Conservation (phyloP, 2,329 filamentous ascomycete genomes). For the Claviceps purpurea region DNA sequence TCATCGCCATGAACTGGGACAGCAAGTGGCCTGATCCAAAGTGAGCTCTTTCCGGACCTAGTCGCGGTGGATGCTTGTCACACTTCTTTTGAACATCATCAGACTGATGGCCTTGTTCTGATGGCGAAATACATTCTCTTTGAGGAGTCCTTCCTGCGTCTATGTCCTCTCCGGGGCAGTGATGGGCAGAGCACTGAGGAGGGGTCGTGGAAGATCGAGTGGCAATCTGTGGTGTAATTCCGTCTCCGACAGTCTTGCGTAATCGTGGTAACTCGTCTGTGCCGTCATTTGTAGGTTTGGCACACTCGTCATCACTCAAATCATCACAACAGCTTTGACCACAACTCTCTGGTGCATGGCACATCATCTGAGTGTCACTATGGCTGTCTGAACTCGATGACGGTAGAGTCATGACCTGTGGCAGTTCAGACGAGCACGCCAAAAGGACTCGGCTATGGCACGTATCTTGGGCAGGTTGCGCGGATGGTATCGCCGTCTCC, state of each 20-base stretch:
- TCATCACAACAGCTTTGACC: not conserved
- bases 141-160: not conserved
- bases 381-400: not conserved
- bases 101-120: not conserved
- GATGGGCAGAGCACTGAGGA: not conserved
- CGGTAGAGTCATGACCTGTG: not conserved
- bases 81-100: not conserved
- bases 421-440: not conserved
- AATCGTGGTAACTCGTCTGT: not conserved
- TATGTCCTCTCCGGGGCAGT: not conserved
- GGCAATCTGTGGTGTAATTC: not conserved
- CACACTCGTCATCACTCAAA: not conserved
- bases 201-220: not conserved
- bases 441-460: not conserved
- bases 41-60: not conserved
- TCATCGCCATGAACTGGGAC: conserved; percentile 6
- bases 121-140: not conserved
- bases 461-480: not conserved
- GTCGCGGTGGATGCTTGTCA: not conserved
- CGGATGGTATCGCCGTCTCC: not conserved
- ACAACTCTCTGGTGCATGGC: not conserved
- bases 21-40: conserved; percentile 1
- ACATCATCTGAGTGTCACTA: not conserved
- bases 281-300: not conserved
- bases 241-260: not conserved